Evolutionary conservation across 768 basidiomycete species (phyloP), one percentile per base, ranked within the genome.

Genomic region (Scleroderma bovista): DNA sequence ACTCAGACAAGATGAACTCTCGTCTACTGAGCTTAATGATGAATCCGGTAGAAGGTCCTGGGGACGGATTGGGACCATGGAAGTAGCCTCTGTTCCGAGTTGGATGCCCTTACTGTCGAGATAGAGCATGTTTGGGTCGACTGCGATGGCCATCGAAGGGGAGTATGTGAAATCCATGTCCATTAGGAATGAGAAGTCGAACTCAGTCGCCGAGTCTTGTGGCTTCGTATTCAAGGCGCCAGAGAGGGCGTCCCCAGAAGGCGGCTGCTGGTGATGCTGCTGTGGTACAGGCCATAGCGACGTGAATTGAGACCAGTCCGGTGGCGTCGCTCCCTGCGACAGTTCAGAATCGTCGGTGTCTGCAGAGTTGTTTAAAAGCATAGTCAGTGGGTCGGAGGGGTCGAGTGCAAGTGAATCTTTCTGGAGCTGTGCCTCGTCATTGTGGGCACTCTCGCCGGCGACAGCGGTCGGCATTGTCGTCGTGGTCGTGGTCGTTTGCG

Each of bases 71-170:
- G 60, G 66, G 17, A 53, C 42, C 4, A 40, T 6, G 17, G 54
- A 43, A 6, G 41, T 1, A 13, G 57, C 45, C 56, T 68, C 40
- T 34, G 51, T 3, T 43, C 55, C n/a, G 44, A 45, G 9, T 29
- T 43, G 49, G 16, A 48, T 33, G 2, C 42, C 44, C 40, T 65
- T 67, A 13, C 60, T 57, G 26, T 72, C 63, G 47, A 76, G 42
- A 16, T 64, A 80, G 58, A 86, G 84, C 12, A 87, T 67, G 56
- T 71, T 81, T 26, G 87, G 85, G 51, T 88, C 83, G 47, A 88
- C 75, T 1, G 77, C 75, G 57, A 81, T 75, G 17, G 76, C 67
- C 29, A 67, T 33, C 17, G 60, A 54, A 2, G 60, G 52, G 3
- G 79, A 75, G 61, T 74, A 43, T n/a, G 24, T 70, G 48, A 83